These are phyloP conservation scores for Fusarium sp. DNA, from an alignment of 2,329 filamentous ascomycete genomes.

Conservation along the genomic window DNA sequence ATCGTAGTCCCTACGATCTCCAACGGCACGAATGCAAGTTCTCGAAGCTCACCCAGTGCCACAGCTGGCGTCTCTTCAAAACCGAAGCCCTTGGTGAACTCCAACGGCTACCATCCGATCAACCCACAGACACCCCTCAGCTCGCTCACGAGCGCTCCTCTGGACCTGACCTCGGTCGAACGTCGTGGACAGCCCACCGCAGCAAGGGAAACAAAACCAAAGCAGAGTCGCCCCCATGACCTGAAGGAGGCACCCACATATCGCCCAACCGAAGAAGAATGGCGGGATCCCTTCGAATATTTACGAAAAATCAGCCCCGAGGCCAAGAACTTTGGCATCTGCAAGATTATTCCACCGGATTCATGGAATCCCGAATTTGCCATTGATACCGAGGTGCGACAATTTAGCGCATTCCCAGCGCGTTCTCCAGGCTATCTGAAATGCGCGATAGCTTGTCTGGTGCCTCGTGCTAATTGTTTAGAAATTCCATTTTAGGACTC, in stretches of 20 bases:
- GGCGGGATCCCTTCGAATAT: slow-evolving; percentile 93
- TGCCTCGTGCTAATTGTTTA: slow-evolving; percentile 54
- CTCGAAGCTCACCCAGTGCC: slow-evolving; percentile 65
- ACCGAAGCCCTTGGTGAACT: slow-evolving; percentile 66
- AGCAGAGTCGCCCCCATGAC: slow-evolving; percentile 83
- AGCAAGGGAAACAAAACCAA: slow-evolving; percentile 80
- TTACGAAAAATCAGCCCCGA: slow-evolving; percentile 92
- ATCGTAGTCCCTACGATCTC: slow-evolving; percentile 54
- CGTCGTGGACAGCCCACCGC: slow-evolving; percentile 85
- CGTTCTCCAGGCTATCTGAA: slow-evolving; percentile 15
- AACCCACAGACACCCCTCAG: slow-evolving; percentile 67
- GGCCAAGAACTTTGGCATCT: slow-evolving; percentile 88
- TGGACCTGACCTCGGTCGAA: slow-evolving; percentile 92
- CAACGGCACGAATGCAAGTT: slow-evolving; percentile 63
- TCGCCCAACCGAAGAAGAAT: slow-evolving; percentile 91
- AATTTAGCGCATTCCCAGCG: slow-evolving; percentile 14
- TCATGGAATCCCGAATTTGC: slow-evolving; percentile 95
- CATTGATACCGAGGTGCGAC: slow-evolving; percentile 89
- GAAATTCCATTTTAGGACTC: slow-evolving; percentile 96
- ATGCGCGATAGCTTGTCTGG: slow-evolving; percentile 9
- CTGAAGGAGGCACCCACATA: slow-evolving; percentile 93
- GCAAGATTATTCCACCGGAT: slow-evolving; percentile 95
- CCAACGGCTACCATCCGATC: slow-evolving; percentile 66
- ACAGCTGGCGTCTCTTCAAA: slow-evolving; percentile 57
- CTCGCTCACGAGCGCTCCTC: slow-evolving; percentile 69